Percentiles rank a stretch among this genome's conserved stretches.
phyloP scores from a whole-genome alignment of 1,139 yeast species.

The Kurtzmaniella quercitrusa region DNA sequence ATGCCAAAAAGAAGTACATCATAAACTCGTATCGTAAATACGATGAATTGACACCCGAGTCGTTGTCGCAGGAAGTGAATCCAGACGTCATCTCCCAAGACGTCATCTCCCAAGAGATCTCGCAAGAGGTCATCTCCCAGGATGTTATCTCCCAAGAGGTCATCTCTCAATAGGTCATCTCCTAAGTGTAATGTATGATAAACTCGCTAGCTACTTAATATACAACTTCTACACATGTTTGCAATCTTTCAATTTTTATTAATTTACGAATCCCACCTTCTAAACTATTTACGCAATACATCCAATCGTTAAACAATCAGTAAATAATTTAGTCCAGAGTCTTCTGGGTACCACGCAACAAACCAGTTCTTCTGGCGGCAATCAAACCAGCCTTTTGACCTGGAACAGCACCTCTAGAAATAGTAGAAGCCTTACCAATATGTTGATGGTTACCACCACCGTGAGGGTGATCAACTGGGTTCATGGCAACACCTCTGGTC shows the following conservation, averaged over 20 bases:
- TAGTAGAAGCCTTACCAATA: constrained; percentile 99
- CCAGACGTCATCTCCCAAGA: neutral
- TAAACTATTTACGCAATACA: constrained; percentile 2
- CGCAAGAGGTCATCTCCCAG: neutral
- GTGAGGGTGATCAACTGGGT: constrained; percentile 99
- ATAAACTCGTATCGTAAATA: neutral
- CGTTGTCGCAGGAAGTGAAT: neutral
- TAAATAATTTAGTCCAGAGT: constrained; percentile 56
- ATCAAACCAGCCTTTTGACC: constrained; percentile 99
- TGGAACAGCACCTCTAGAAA: constrained; percentile 99
- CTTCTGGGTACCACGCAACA: constrained; percentile 99
- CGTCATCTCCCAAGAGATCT: constrained; percentile 15
- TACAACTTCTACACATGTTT: neutral
- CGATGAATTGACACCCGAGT: neutral
- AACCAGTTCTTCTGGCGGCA: constrained; percentile 99
- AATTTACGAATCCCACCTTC: constrained; percentile 1
- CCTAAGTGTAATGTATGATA: constrained; percentile 20
- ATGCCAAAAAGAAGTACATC: neutral
- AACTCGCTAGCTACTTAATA: constrained; percentile 1
- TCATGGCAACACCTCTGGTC: constrained; percentile 99
- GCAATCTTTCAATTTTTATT: constrained; percentile 1
- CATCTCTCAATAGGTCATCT: neutral
- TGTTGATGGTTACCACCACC: constrained; percentile 99
- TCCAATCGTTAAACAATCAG: constrained; percentile 1
- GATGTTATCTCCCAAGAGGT: constrained; percentile 13